Percentiles rank a stretch among this genome's conserved stretches.
Evolutionary conservation across 139 green algal species (phyloP).

Genomic region (Mesotaenium endlicherianum): DNA sequence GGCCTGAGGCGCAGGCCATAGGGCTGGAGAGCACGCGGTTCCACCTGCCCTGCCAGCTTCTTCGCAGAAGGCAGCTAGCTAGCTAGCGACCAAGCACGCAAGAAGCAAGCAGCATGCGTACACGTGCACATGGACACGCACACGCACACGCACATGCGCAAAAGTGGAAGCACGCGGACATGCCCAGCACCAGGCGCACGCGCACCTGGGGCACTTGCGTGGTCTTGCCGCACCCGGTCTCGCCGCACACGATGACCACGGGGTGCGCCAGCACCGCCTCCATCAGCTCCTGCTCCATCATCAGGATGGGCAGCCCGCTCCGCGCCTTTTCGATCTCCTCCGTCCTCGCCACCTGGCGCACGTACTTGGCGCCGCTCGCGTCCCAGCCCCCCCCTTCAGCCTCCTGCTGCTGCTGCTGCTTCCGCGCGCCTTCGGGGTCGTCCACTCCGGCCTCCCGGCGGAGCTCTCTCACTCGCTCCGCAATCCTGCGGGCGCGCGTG

Average conservation of each 20-base stretch:
- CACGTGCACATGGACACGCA: neutral
- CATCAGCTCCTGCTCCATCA: constrained; percentile 82
- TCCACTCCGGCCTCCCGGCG: too few relatives aligned
- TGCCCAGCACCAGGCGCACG: constrained; percentile 88
- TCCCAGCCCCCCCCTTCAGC: neutral
- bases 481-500: too few relatives aligned
- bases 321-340: constrained; percentile 27
- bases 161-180: constrained; percentile 71
- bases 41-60: constrained; percentile 81
- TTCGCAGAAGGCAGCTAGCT: too few relatives aligned
- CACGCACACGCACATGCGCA: neutral
- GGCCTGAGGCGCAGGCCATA: too few relatives aligned
- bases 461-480: too few relatives aligned
- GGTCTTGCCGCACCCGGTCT: constrained; percentile 87
- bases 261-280: constrained; percentile 50
- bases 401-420: too few relatives aligned
- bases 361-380: neutral
- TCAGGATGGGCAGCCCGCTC: constrained; percentile 74
- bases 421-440: too few relatives aligned
- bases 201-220: too few relatives aligned
- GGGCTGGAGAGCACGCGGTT: neutral
- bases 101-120: constrained; percentile 62
- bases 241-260: constrained; percentile 83
- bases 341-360: neutral
- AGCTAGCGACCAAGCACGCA: constrained; percentile 89